A percentile compares a stretch with the other conserved stretches of the same genome.
Evolutionary conservation across 257 asterid genomes (phyloP).

Genomic region (Paulownia fortunei): DNA sequence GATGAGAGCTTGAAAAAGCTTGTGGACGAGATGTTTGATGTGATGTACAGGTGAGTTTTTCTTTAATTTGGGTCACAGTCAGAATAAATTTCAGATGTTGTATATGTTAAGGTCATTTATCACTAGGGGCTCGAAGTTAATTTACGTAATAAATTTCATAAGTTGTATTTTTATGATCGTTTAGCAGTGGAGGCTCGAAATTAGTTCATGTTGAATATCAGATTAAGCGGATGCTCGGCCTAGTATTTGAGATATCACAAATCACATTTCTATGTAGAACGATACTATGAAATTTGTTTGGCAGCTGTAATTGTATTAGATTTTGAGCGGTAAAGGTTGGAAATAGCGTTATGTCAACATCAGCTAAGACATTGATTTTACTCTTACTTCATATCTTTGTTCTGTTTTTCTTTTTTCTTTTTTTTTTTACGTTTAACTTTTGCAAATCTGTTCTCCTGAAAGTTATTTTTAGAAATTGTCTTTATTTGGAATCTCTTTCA

Average conservation of each 20-base stretch:
- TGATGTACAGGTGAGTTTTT: constrained; percentile 79
- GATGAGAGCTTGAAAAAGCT: constrained; percentile 78
- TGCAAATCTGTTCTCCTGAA: neutral
- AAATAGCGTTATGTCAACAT: neutral
- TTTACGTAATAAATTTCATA: neutral
- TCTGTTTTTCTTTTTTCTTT: too few species aligned
- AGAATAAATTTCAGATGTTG: neutral
- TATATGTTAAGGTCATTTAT: neutral
- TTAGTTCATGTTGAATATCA: neutral
- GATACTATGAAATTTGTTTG: neutral
- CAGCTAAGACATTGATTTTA: neutral
- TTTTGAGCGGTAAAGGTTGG: neutral
- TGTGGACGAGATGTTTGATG: constrained; percentile 88
- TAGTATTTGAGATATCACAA: neutral
- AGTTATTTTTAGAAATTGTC: neutral
- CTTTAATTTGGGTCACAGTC: neutral
- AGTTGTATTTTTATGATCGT: neutral
- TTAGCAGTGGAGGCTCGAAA: neutral
- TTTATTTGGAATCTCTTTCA: neutral
- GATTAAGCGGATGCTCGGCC: neutral
- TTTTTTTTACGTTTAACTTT: neutral
- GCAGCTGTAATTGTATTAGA: neutral
- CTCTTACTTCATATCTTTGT: neutral
- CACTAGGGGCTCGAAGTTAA: neutral
- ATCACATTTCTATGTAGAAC: neutral